Evolutionary conservation across 2,329 filamentous ascomycete genomes (phyloP).

Genomic region (Neonectria magnoliae): DNA sequence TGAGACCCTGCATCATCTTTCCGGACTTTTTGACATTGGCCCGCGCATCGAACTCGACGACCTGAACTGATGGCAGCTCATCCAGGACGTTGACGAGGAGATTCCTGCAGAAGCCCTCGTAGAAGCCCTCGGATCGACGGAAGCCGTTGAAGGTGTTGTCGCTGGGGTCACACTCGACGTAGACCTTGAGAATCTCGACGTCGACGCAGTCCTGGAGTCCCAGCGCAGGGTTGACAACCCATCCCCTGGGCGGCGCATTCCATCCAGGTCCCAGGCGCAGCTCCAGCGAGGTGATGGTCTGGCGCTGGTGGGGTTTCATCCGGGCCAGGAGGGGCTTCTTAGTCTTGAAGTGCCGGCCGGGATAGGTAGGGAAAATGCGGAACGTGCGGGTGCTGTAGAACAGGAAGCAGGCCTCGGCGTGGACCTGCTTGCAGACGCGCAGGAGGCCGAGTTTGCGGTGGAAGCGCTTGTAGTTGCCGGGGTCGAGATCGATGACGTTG

Average conservation of each 20-base stretch:
- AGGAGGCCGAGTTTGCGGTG: slow-evolving; percentile 69
- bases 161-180: slow-evolving; percentile 78
- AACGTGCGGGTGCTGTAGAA: slow-evolving; percentile 73
- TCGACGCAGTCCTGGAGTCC: slow-evolving; percentile 71
- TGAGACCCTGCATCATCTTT: slow-evolving; percentile 70
- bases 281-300: slow-evolving; percentile 71
- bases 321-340: slow-evolving; percentile 77
- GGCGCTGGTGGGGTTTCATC: slow-evolving; percentile 68
- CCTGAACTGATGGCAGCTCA: slow-evolving; percentile 64
- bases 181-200: slow-evolving; percentile 70
- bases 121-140: slow-evolving; percentile 72
- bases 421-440: slow-evolving; percentile 68
- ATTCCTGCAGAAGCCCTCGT: slow-evolving; percentile 71
- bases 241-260: slow-evolving; percentile 74
- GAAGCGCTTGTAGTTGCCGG: slow-evolving; percentile 70
- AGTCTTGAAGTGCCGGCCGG: slow-evolving; percentile 75
- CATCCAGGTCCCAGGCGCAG: slow-evolving; percentile 79
- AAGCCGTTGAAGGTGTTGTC: slow-evolving; percentile 75
- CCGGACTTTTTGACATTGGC: slow-evolving; percentile 71
- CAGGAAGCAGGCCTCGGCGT: slow-evolving; percentile 70
- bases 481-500: slow-evolving; percentile 72
- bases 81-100: slow-evolving; percentile 67
- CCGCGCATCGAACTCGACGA: slow-evolving; percentile 77
- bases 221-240: slow-evolving; percentile 73
- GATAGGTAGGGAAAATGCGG: slow-evolving; percentile 73